phyloP scores from a whole-genome alignment of 345 rosid genomes.

The Corchorus capsularis region DNA sequence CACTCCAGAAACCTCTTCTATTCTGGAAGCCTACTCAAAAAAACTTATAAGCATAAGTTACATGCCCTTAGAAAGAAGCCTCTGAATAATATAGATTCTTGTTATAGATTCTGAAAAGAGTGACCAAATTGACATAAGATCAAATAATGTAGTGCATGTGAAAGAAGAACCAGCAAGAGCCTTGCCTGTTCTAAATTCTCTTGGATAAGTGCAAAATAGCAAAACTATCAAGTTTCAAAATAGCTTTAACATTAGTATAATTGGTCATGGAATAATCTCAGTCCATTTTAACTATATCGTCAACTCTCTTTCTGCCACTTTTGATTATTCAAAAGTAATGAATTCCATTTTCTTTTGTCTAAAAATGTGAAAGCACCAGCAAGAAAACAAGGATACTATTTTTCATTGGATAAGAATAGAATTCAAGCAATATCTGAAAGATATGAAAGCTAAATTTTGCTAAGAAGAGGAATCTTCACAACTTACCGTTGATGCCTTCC shows the following conservation, averaged over 20 bases:
- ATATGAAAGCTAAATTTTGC: slow-evolving; percentile 15
- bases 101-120: not conserved
- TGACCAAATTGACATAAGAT: not conserved
- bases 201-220: not conserved
- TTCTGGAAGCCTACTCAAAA: not conserved
- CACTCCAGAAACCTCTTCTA: not conserved
- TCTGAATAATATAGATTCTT: not conserved
- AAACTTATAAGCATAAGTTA: not conserved
- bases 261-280: slow-evolving; percentile 10
- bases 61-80: slow-evolving; percentile 1
- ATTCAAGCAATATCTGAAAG: slow-evolving; percentile 11
- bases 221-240: slow-evolving; percentile 3
- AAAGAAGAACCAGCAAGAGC: not conserved
- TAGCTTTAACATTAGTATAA: slow-evolving; percentile 1
- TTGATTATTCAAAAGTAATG: slow-evolving; percentile 2
- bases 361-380: not conserved
- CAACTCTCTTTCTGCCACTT: not conserved
- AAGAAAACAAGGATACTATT: not conserved
- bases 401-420: slow-evolving; percentile 8
- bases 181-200: not conserved
- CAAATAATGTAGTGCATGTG: too few relatives aligned
- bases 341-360: not conserved
- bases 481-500: slow-evolving; percentile 94
- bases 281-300: not conserved
- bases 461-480: slow-evolving; percentile 14